A percentile compares a stretch with the other conserved stretches of the same genome.
phyloP scores from a whole-genome alignment of 2,329 filamentous ascomycete genomes.

The Zymoseptoria pseudotritici region DNA sequence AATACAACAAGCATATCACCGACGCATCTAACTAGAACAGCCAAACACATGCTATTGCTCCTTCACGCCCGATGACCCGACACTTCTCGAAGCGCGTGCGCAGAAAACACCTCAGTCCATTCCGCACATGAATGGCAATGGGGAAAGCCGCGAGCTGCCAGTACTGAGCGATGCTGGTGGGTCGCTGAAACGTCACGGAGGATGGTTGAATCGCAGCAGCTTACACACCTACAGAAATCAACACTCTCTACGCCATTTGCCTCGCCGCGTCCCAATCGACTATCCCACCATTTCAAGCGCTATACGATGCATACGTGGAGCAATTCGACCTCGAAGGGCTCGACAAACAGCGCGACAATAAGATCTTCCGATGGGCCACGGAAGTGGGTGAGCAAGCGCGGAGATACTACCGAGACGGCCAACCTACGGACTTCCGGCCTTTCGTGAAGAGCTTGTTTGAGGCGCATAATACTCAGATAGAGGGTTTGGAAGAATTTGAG shows the following conservation, averaged over 20 bases:
- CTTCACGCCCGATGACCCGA: slow-evolving; percentile 27
- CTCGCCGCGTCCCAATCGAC: slow-evolving; percentile 60
- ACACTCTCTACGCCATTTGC: slow-evolving; percentile 70
- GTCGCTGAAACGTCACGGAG: not conserved
- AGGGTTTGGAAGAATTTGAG: slow-evolving; percentile 7
- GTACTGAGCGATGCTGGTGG: slow-evolving; percentile 37
- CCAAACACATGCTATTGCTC: not conserved
- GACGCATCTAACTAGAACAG: slow-evolving; percentile 3
- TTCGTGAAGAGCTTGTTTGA: slow-evolving; percentile 23
- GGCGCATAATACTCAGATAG: slow-evolving; percentile 9
- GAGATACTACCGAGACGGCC: slow-evolving; percentile 13
- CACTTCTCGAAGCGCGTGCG: slow-evolving; percentile 30
- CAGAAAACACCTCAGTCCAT: slow-evolving; percentile 21
- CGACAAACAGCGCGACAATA: slow-evolving; percentile 64
- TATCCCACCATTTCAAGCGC: slow-evolving; percentile 63
- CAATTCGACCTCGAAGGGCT: slow-evolving; percentile 64
- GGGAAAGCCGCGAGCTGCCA: slow-evolving; percentile 30
- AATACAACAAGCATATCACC: not conserved
- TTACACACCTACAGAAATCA: slow-evolving; percentile 56
- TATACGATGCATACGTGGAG: slow-evolving; percentile 74
- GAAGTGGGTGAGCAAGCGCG: slow-evolving; percentile 55
- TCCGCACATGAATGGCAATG: slow-evolving; percentile 27
- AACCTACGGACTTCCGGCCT: slow-evolving; percentile 19
- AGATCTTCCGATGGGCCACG: slow-evolving; percentile 71
- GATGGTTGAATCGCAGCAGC: not conserved